These are phyloP conservation scores for Fraxinus paxiana DNA, from an alignment of 305 asterid genomes.

Conservation along the genomic window DNA sequence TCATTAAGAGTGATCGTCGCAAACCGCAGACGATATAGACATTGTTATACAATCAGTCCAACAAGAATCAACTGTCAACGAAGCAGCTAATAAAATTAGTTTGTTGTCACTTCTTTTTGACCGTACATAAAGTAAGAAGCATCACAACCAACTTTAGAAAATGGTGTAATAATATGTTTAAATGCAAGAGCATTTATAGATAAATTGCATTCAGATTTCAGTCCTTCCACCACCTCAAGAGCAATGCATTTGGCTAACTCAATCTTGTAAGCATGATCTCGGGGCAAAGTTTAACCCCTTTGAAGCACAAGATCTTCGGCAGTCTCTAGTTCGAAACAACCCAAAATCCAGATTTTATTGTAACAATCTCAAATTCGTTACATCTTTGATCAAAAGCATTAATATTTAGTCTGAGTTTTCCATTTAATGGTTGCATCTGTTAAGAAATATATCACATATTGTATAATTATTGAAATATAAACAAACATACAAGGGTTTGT, in stretches of 20 bases:
- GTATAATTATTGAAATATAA: too few relatives aligned
- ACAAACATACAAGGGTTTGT: too few relatives aligned
- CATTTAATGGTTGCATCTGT: neutral
- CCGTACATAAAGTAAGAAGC: neutral
- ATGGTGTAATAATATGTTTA: neutral
- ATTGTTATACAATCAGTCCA: neutral
- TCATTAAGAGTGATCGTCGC: neutral
- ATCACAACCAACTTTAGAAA: too few relatives aligned
- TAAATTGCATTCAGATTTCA: neutral
- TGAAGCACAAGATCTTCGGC: neutral
- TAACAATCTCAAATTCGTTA: neutral
- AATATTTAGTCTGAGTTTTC: neutral
- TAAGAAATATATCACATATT: too few relatives aligned
- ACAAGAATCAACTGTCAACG: neutral
- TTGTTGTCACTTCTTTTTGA: too few relatives aligned
- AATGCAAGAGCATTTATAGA: too few relatives aligned
- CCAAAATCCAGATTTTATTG: neutral
- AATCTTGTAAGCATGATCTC: neutral
- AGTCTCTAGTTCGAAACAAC: neutral
- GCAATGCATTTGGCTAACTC: neutral
- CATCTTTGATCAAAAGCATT: neutral
- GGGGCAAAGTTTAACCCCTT: neutral
- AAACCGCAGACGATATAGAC: too few relatives aligned
- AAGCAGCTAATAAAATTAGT: neutral
- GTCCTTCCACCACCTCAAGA: neutral